Evolutionary conservation across 805 yeast genomes (phyloP).

Genomic region (Candida saitoana): DNA sequence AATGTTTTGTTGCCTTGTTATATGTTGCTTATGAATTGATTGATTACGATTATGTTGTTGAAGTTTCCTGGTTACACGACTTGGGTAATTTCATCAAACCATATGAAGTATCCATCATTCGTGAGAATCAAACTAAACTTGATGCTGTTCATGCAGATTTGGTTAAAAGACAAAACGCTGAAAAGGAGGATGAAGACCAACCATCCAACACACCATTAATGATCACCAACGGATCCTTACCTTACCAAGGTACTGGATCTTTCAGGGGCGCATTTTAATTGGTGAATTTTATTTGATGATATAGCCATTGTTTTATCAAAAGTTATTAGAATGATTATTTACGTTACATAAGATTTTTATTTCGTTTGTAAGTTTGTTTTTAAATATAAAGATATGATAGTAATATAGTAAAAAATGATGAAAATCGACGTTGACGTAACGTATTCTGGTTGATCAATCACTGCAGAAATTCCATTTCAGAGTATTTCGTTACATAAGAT

Average conservation of each 20-base stretch:
- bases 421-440: no score
- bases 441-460: no score
- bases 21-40: conserved; percentile 80
- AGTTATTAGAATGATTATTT: no score
- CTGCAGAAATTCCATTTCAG: no score
- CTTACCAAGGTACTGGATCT: conserved; percentile 39
- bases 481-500: no score
- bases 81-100: conserved; percentile 87
- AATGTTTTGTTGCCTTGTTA: conserved; percentile 86
- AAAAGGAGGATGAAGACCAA: conserved; percentile 40
- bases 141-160: conserved; percentile 65
- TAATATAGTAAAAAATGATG: no score
- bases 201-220: conserved; percentile 65
- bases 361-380: no score
- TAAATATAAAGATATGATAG: no score
- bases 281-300: background rate
- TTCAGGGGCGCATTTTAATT: conserved; percentile 51
- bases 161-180: conserved; percentile 63
- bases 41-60: conserved; percentile 78
- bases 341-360: no score
- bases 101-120: conserved; percentile 77
- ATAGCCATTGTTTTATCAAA: no score
- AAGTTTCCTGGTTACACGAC: conserved; percentile 85
- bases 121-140: conserved; percentile 69
- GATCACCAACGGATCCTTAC: conserved; percentile 65